phyloP scores from a whole-genome alignment of 768 basidiomycete species.

The Xerocomellus intermedius region DNA sequence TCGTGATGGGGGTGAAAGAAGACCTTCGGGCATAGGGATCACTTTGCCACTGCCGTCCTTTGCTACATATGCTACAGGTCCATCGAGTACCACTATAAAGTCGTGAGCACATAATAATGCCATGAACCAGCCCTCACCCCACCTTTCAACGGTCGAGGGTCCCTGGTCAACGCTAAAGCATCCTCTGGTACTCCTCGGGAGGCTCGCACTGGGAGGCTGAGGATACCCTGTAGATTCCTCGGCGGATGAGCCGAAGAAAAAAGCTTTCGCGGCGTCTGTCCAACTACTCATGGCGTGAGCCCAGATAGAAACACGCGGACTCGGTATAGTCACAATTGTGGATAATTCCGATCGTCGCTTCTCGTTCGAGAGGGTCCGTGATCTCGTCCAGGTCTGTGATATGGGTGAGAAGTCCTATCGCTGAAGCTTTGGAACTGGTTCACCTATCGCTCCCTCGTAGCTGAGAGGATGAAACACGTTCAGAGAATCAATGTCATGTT shows the following conservation, averaged over 20 bases:
- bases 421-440: not conserved
- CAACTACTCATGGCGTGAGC: constrained; percentile 49
- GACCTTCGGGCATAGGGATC: constrained; percentile 59
- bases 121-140: not conserved
- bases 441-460: constrained; percentile 87
- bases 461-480: constrained; percentile 94
- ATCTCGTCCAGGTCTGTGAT: constrained; percentile 78
- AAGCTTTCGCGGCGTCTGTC: constrained; percentile 88
- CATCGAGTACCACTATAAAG: constrained; percentile 40
- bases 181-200: constrained; percentile 85
- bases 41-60: constrained; percentile 48
- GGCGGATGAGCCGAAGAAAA: constrained; percentile 76
- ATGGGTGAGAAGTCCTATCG: not conserved
- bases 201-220: constrained; percentile 66
- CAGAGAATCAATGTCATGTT: constrained; percentile 69
- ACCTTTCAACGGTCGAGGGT: constrained; percentile 58
- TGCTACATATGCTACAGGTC: constrained; percentile 42
- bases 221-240: constrained; percentile 68
- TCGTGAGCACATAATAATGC: not conserved
- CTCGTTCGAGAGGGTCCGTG: constrained; percentile 80
- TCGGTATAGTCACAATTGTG: constrained; percentile 72
- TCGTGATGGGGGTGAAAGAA: constrained; percentile 54
- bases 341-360: constrained; percentile 92
- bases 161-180: constrained; percentile 63
- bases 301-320: not conserved